Percentiles rank a stretch among this genome's conserved stretches.
Evolutionary conservation across 352 stramenopile species (phyloP).

Genomic region (Pythium dissotocum): DNA sequence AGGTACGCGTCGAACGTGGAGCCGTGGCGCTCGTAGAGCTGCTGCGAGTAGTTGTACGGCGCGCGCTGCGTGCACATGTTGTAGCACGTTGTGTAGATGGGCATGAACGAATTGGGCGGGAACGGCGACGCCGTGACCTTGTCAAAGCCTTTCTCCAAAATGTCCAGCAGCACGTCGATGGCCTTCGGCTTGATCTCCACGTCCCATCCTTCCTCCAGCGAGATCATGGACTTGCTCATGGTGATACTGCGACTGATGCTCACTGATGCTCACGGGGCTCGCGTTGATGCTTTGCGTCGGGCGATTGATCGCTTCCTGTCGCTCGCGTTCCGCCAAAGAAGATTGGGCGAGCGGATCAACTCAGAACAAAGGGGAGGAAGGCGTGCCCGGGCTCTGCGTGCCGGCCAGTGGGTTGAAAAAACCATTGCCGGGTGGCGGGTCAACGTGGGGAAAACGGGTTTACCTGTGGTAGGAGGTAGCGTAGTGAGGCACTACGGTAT

Average conservation of each 20-base stretch:
- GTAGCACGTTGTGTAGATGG: conserved; percentile 94
- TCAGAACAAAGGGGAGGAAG: conserved; percentile 5
- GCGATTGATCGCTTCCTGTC: conserved; percentile 6
- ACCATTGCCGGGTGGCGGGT: not conserved
- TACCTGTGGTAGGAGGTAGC: not conserved
- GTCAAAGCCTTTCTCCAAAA: conserved; percentile 86
- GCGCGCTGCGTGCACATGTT: conserved; percentile 99
- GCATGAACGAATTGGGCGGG: conserved; percentile 85
- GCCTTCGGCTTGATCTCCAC: conserved; percentile 88
- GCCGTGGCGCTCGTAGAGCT: conserved; percentile 98
- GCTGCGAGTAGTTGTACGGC: conserved; percentile 98
- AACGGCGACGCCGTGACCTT: conserved; percentile 81
- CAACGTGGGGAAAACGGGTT: not conserved
- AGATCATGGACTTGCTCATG: conserved; percentile 87
- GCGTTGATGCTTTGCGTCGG: not conserved
- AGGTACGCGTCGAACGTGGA: conserved; percentile 88
- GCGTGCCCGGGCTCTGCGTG: not conserved
- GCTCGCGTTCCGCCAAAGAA: not conserved
- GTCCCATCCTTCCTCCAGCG: conserved; percentile 86
- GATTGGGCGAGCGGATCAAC: conserved; percentile 4
- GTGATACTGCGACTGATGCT: conserved; percentile 5
- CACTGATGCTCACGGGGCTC: not conserved
- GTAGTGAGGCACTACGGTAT: not conserved
- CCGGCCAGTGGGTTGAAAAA: conserved; percentile 8
- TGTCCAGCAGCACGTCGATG: conserved; percentile 86